These are phyloP conservation scores for Hygrophorus pudorinus DNA, from an alignment of 768 basidiomycete species.

Conservation along the genomic window DNA sequence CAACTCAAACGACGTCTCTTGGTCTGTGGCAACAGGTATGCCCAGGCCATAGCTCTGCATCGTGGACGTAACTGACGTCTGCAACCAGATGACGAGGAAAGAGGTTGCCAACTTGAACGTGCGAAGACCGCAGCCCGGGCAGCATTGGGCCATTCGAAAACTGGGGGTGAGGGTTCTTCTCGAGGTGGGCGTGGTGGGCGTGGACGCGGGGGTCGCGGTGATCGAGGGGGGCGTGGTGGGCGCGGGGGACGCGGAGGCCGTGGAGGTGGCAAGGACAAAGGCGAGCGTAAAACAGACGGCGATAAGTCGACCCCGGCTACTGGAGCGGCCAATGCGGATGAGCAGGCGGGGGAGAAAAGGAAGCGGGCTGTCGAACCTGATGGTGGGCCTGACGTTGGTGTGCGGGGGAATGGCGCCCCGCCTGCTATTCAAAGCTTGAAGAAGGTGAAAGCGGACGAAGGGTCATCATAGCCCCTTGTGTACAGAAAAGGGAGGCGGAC, in stretches of 20 bases:
- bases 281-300: slow-evolving; percentile 22
- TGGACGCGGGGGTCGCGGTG: no score
- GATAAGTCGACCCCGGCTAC: no score
- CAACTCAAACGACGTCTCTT: slow-evolving; percentile 53
- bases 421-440: slow-evolving; percentile 34
- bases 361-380: slow-evolving; percentile 73
- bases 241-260: slow-evolving; percentile 30
- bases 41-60: slow-evolving; percentile 1
- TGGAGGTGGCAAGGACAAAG: slow-evolving; percentile 28
- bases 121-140: slow-evolving; percentile 57
- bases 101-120: slow-evolving; percentile 63
- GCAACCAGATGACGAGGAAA: slow-evolving; percentile 57
- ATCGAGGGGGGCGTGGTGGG: no score
- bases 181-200: slow-evolving; percentile 36
- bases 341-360: slow-evolving; percentile 58
- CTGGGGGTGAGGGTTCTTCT: slow-evolving; percentile 38
- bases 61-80: not conserved
- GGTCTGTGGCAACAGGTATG: slow-evolving; percentile 55
- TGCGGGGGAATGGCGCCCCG: slow-evolving; percentile 55
- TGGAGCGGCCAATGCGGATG: slow-evolving; percentile 29
- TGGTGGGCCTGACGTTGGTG: slow-evolving; percentile 59
- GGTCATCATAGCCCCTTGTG: no score
- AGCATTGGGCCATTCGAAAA: slow-evolving; percentile 23
- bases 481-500: no score
- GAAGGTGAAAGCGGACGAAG: slow-evolving; percentile 34